phyloP scores from a whole-genome alignment of 2,329 filamentous ascomycete genomes.

The Venturia nashicola region DNA sequence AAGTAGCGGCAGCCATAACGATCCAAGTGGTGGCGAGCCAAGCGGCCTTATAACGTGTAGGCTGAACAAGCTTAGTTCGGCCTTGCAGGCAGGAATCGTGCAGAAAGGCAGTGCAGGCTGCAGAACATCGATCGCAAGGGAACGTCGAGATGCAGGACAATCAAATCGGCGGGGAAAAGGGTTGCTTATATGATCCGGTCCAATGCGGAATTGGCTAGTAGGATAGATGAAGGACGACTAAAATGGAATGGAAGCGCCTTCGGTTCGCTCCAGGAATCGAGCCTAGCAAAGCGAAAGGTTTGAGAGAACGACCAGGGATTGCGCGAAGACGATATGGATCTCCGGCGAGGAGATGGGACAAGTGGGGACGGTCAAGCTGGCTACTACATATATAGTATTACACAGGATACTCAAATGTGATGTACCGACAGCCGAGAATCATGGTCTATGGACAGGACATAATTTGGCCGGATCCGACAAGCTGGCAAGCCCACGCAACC shows the following conservation, averaged over 20 bases:
- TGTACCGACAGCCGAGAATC: background rate
- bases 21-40: background rate
- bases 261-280: background rate
- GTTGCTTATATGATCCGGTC: background rate
- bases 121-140: background rate
- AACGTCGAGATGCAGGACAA: background rate
- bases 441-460: background rate
- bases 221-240: background rate
- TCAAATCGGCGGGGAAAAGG: background rate
- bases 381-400: background rate
- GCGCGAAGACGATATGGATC: too few species aligned
- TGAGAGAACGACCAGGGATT: background rate
- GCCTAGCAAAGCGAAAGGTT: background rate
- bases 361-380: background rate
- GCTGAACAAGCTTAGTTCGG: background rate
- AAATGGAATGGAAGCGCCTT: background rate
- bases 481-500: background rate
- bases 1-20: background rate
- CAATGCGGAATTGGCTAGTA: background rate
- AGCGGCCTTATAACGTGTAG: background rate
- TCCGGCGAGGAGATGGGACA: background rate
- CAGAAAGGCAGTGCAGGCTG: background rate
- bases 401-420: background rate
- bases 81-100: background rate
- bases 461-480: background rate